These are phyloP conservation scores for Harrya chromipes DNA, from an alignment of 768 basidiomycete genomes.

Conservation along the genomic window DNA sequence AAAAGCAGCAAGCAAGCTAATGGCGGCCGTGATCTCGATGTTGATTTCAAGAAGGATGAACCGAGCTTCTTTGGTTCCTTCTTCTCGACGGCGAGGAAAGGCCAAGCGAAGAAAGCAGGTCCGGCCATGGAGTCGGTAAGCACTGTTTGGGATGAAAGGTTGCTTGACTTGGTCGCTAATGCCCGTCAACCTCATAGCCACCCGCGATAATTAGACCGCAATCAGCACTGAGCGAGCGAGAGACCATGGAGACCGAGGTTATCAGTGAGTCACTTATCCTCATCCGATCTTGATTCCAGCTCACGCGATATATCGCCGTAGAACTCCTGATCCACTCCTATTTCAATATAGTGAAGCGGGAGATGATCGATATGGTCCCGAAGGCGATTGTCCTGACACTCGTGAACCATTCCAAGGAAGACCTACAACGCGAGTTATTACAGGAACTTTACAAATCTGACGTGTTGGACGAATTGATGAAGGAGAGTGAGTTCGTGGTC, in stretches of 20 bases:
- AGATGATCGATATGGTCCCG: conserved; percentile 99
- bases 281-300: neutral
- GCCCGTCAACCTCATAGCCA: conserved; percentile 44
- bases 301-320: conserved; percentile 29
- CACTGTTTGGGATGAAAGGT: conserved; percentile 10
- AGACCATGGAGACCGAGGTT: conserved; percentile 98
- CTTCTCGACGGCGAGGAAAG: conserved; percentile 69
- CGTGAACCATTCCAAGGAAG: conserved; percentile 91
- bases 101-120: conserved; percentile 61
- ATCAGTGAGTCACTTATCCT: conserved; percentile 72
- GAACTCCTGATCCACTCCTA: conserved; percentile 96
- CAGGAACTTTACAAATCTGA: conserved; percentile 98
- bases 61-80: conserved; percentile 93
- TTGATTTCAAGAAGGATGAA: conserved; percentile 87
- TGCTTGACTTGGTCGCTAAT: conserved; percentile 4
- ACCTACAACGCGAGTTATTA: conserved; percentile 88
- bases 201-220: conserved; percentile 88
- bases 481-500: conserved; percentile 90
- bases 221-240: conserved; percentile 86
- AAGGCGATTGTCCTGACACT: conserved; percentile 92
- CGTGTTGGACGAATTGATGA: conserved; percentile 89
- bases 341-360: conserved; percentile 97
- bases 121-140: conserved; percentile 57
- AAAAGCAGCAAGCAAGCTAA: conserved; percentile 77
- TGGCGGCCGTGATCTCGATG: conserved; percentile 93